Evolutionary conservation across 2,329 filamentous ascomycete species (phyloP), one percentile per base, ranked within the genome.

Genomic region (Botrytis squamosa): DNA sequence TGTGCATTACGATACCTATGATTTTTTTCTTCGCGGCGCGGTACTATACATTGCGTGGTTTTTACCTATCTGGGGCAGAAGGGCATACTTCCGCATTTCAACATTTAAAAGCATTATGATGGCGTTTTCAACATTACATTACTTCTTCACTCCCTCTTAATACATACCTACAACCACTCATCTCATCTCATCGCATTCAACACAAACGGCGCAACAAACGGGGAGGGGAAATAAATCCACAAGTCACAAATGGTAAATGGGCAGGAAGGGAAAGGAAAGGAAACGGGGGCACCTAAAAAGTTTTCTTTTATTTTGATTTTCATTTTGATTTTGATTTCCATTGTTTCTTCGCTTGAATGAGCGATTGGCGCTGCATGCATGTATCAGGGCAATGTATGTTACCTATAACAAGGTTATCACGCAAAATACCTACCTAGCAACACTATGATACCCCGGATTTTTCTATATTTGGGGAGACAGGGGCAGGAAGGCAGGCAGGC

Each of bases 401-500:
- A 33, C 33, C 33, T 33, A 33, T 33, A 33, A 33, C 33, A 33
- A 33, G 33, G 33, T 33, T 59, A 36, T 40, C 14, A 20, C 57
- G 2, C 60, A 14, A 42, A 25, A 14, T 29, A 63, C 38, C 40
- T 20, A 49, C 20, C 46, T 49, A 46, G 46, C 25, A 20, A 12
- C 16, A 38, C 38, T 66, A 49, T 66, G 29, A 66, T 66, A 66
- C 64, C 64, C 64, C 12, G 64, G 44, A n/a, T 25, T 57, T 66
- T 66, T 66, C 40, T 36, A 65, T 65, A 12, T 65, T 22, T 46
- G 20, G 18, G 40, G 20, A 42, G 63, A 33, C 10, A 14, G 40
- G 63, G n/a, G n/a, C 16, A 38, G 20, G 14, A 62, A 40, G 59
- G n/a, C 38, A 10, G 57, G 33, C 3, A 33, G 36, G 36, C 4